These are phyloP conservation scores for Solanum lycopersicoides DNA, from an alignment of 257 asterid genomes.

Conservation along the genomic window DNA sequence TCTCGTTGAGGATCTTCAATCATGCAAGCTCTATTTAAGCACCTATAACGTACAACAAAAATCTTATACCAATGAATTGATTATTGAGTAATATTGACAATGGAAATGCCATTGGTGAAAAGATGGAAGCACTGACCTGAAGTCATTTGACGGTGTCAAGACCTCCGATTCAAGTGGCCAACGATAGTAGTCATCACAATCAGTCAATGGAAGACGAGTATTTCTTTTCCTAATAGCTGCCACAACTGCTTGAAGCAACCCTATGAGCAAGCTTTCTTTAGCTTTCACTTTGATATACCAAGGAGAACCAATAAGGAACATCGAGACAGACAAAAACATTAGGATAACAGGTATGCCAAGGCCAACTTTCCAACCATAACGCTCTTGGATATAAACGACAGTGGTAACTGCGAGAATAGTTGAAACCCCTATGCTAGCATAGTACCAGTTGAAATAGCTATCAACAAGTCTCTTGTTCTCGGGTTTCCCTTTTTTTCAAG, in stretches of 20 bases:
- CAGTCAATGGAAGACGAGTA: neutral
- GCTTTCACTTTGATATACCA: slow-evolving; percentile 1
- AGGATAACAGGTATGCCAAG: slow-evolving; percentile 6
- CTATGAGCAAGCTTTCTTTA: slow-evolving; percentile 4
- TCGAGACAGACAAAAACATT: neutral
- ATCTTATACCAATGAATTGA: neutral
- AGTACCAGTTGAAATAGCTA: slow-evolving; percentile 5
- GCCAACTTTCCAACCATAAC: slow-evolving; percentile 14
- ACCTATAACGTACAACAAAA: neutral
- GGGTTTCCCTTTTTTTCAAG: neutral
- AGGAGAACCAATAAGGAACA: slow-evolving; percentile 4
- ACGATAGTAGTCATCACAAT: neutral
- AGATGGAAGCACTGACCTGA: neutral
- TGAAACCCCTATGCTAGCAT: slow-evolving; percentile 6
- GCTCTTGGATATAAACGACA: slow-evolving; percentile 11
- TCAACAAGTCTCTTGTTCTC: slow-evolving; percentile 1
- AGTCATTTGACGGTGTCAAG: neutral
- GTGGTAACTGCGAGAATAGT: slow-evolving; percentile 3
- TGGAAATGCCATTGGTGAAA: neutral
- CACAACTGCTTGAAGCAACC: slow-evolving; percentile 8
- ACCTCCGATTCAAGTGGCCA: neutral
- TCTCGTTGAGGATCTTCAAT: slow-evolving; percentile 4
- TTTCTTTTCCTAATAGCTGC: slow-evolving; percentile 9
- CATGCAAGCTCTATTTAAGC: neutral
- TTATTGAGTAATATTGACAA: neutral